Conservation (phyloP, 306 rosid genomes). For the Pyrus betulifolia region DNA sequence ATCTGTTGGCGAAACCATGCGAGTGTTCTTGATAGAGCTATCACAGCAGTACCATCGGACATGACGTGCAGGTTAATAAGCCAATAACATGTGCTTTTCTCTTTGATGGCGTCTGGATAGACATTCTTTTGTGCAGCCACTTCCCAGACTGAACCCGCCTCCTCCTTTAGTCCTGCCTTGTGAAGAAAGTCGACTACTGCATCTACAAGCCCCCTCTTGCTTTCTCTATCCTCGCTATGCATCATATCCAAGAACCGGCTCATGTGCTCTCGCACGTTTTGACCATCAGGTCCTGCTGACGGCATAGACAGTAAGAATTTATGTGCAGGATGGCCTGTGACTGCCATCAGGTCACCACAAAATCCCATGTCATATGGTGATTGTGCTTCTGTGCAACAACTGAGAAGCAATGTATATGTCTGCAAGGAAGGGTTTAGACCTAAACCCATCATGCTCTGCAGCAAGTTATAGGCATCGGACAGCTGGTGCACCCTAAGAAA, state of each 20-base stretch:
- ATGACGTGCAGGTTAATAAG: slow-evolving; percentile 93
- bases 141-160: slow-evolving; percentile 97
- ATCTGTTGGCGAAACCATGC: slow-evolving; percentile 81
- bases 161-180: slow-evolving; percentile 94
- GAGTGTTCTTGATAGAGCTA: slow-evolving; percentile 80
- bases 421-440: slow-evolving; percentile 80
- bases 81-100: slow-evolving; percentile 81
- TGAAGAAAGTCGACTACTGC: slow-evolving; percentile 97
- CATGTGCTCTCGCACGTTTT: slow-evolving; percentile 73
- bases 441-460: slow-evolving; percentile 60
- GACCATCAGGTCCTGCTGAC: slow-evolving; percentile 82
- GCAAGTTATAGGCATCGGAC: slow-evolving; percentile 66
- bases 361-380: slow-evolving; percentile 64
- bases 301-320: slow-evolving; percentile 73
- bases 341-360: slow-evolving; percentile 67
- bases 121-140: slow-evolving; percentile 78
- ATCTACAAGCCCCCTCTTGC: slow-evolving; percentile 95
- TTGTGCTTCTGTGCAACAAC: slow-evolving; percentile 82
- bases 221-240: slow-evolving; percentile 90
- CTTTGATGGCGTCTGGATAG: slow-evolving; percentile 79
- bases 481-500: slow-evolving; percentile 74
- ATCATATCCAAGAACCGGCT: slow-evolving; percentile 70
- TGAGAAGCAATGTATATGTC: slow-evolving; percentile 84
- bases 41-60: slow-evolving; percentile 96
- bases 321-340: slow-evolving; percentile 88